Conservation (phyloP, 306 rosid genomes). For the Casuarina equisetifolia region DNA sequence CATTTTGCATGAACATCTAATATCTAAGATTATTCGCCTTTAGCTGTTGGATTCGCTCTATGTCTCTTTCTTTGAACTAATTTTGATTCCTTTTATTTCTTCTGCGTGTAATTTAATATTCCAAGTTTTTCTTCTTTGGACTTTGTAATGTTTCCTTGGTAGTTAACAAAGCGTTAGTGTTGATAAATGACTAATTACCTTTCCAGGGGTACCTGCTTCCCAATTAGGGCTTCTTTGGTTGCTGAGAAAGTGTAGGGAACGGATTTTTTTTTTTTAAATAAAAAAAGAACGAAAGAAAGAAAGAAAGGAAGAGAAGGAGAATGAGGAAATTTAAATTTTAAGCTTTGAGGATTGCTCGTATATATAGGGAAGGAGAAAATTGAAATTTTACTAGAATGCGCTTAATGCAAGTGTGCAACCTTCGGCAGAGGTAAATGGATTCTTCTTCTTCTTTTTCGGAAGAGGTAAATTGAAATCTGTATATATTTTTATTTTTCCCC, state of each 20-base stretch:
- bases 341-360: neutral
- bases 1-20: conserved; percentile 19
- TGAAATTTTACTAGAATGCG: neutral
- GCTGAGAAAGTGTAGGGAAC: neutral
- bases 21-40: neutral
- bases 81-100: neutral
- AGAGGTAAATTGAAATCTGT: too few relatives aligned
- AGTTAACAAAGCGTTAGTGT: neutral
- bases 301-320: neutral
- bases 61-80: neutral
- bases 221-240: neutral
- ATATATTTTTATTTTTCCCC: neutral
- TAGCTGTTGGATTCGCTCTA: neutral
- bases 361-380: neutral
- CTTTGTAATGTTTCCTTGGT: neutral
- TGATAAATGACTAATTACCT: neutral
- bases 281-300: too few relatives aligned
- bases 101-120: too few relatives aligned
- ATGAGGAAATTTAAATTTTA: neutral
- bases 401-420: neutral
- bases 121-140: neutral
- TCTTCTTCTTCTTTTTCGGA: neutral
- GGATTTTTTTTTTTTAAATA: neutral
- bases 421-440: neutral
- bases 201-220: neutral